phyloP scores from a whole-genome alignment of 352 stramenopile genomes.

The Phytophthora foliorum region DNA sequence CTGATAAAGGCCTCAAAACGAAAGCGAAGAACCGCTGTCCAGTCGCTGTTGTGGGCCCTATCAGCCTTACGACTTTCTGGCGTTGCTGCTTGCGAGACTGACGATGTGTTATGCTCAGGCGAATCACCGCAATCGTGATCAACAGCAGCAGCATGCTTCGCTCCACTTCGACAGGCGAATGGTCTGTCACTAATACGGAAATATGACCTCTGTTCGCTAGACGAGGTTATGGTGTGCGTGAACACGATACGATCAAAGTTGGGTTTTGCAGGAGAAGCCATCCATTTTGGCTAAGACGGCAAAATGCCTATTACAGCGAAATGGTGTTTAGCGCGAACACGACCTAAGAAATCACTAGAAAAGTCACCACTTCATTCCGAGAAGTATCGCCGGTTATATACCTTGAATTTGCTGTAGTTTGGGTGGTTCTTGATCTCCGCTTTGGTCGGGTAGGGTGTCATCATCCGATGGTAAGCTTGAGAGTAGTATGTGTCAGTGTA shows the following conservation, averaged over 20 bases:
- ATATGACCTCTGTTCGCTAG: not conserved
- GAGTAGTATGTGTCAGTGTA: not conserved
- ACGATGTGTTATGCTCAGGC: not conserved
- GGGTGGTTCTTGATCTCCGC: not conserved
- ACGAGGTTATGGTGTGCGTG: not conserved
- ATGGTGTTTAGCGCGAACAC: not conserved
- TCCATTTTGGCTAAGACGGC: not conserved
- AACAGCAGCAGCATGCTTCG: not conserved
- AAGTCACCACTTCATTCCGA: too few species aligned
- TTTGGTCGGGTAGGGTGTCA: not conserved
- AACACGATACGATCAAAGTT: not conserved
- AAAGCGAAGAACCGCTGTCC: constrained; percentile 10
- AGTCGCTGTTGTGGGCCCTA: not conserved
- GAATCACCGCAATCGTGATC: not conserved
- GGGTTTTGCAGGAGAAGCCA: not conserved
- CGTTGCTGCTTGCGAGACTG: not conserved
- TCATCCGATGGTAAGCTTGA: not conserved
- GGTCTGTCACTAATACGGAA: not conserved
- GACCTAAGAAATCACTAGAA: not conserved
- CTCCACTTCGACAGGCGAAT: not conserved
- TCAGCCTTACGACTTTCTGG: not conserved
- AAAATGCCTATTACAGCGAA: not conserved
- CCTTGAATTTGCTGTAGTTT: not conserved
- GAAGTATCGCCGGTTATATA: too few species aligned
- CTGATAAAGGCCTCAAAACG: constrained; percentile 6